These are phyloP conservation scores for Pyricularia pennisetigena DNA, from an alignment of 2,329 filamentous ascomycete species.

Conservation along the genomic window DNA sequence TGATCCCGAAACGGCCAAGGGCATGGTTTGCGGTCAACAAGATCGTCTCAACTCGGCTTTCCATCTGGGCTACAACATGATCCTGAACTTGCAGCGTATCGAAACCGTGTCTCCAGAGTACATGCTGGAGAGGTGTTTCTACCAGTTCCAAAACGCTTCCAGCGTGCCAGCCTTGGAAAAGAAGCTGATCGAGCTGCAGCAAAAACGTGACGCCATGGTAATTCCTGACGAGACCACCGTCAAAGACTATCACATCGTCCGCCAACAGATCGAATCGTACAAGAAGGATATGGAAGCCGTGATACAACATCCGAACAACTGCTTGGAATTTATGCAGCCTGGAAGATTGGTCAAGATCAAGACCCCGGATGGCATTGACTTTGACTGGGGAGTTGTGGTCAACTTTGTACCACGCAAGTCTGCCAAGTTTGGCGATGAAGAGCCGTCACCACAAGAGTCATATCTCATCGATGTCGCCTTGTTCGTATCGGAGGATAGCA, in stretches of 20 bases:
- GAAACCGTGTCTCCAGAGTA: conserved; percentile 98
- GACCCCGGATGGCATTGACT: conserved; percentile 64
- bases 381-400: conserved; percentile 88
- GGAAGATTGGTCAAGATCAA: conserved; percentile 86
- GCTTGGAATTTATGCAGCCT: conserved; percentile 71
- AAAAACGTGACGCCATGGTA: conserved; percentile 58
- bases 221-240: conserved; percentile 83
- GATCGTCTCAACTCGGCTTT: conserved; percentile 97
- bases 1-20: conserved; percentile 86
- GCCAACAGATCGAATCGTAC: conserved; percentile 74
- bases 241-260: conserved; percentile 87
- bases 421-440: conserved; percentile 53
- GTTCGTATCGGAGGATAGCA: conserved; percentile 39
- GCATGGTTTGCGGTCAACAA: conserved; percentile 92
- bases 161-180: conserved; percentile 78
- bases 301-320: conserved; percentile 85
- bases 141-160: conserved; percentile 93
- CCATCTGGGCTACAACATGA: conserved; percentile 98
- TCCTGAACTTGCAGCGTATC: conserved; percentile 91
- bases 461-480: conserved; percentile 79
- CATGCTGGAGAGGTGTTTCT: conserved; percentile 98
- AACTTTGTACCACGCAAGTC: conserved; percentile 58
- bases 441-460: conserved; percentile 64
- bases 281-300: conserved; percentile 84
- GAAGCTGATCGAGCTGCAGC: conserved; percentile 69